These are phyloP conservation scores for Ophiostoma angusticollis DNA, from an alignment of 2,329 filamentous ascomycete species.

Conservation along the genomic window DNA sequence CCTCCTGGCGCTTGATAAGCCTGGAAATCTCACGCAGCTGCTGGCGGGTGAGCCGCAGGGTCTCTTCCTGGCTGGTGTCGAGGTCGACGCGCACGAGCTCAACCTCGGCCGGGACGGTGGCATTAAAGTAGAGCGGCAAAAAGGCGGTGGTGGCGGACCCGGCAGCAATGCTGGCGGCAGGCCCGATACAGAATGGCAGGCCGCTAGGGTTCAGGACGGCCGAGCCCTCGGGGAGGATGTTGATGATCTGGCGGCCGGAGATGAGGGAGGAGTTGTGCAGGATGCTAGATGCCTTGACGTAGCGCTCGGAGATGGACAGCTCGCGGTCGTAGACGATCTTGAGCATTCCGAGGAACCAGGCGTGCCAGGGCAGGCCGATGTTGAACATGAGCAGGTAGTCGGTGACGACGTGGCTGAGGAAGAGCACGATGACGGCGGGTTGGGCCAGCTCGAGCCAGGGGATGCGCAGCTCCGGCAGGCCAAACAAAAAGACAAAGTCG, in stretches of 20 bases:
- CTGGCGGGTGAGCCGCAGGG: conserved; percentile 58
- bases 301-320: conserved; percentile 82
- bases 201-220: conserved; percentile 76
- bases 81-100: conserved; percentile 82
- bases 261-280: conserved; percentile 89
- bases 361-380: conserved; percentile 59
- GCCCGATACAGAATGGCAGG: conserved; percentile 68
- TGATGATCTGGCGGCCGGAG: conserved; percentile 91
- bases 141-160: conserved; percentile 27
- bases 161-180: conserved; percentile 43
- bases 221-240: conserved; percentile 91
- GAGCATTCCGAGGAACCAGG: conserved; percentile 58
- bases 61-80: conserved; percentile 62
- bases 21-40: conserved; percentile 66
- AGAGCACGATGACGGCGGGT: conserved; percentile 56
- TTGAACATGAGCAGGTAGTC: conserved; percentile 91
- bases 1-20: conserved; percentile 45
- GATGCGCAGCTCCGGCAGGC: conserved; percentile 75
- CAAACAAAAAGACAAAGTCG: conserved; percentile 78
- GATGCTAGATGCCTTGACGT: conserved; percentile 77
- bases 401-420: conserved; percentile 55
- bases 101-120: conserved; percentile 77
- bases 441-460: conserved; percentile 93
- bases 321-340: conserved; percentile 88
- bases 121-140: conserved; percentile 83